These are phyloP conservation scores for Miscanthus lutarioriparius DNA, from an alignment of 176 grass and related monocot genomes.

Conservation along the genomic window DNA sequence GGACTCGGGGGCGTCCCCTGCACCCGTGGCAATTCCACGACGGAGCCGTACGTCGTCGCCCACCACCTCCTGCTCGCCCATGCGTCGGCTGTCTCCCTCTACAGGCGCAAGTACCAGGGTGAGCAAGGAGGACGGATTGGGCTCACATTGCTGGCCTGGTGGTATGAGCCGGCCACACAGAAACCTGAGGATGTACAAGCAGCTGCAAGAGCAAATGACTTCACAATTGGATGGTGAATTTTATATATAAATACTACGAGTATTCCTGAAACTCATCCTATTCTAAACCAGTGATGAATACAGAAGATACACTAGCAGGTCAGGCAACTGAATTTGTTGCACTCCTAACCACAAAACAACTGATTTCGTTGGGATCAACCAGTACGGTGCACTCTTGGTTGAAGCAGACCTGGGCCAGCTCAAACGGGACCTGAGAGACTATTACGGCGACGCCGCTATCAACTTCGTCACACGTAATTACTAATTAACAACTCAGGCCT, in stretches of 20 bases:
- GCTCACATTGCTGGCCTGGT: slow-evolving; percentile 57
- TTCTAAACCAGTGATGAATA: too few relatives aligned
- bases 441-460: neutral
- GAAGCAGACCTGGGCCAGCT: neutral
- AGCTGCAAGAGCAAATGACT: slow-evolving; percentile 62
- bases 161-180: slow-evolving; percentile 53
- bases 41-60: slow-evolving; percentile 52
- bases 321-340: too few relatives aligned
- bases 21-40: slow-evolving; percentile 55
- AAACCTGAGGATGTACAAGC: slow-evolving; percentile 49
- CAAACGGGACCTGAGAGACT: neutral
- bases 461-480: neutral
- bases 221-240: slow-evolving; percentile 58
- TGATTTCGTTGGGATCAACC: slow-evolving; percentile 69
- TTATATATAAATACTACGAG: too few relatives aligned
- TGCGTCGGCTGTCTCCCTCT: slow-evolving; percentile 51
- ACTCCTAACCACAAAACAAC: too few relatives aligned
- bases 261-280: too few relatives aligned
- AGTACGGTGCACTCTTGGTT: slow-evolving; percentile 27
- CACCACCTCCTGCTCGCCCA: slow-evolving; percentile 57
- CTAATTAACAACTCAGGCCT: neutral
- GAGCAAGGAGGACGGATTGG: slow-evolving; percentile 72
- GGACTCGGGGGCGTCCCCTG: slow-evolving; percentile 35
- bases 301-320: neutral
- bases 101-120: slow-evolving; percentile 51